Evolutionary conservation across 2,329 filamentous ascomycete species (phyloP), one percentile per base, ranked within the genome.

Genomic region (Rasamsonia emersonii): DNA sequence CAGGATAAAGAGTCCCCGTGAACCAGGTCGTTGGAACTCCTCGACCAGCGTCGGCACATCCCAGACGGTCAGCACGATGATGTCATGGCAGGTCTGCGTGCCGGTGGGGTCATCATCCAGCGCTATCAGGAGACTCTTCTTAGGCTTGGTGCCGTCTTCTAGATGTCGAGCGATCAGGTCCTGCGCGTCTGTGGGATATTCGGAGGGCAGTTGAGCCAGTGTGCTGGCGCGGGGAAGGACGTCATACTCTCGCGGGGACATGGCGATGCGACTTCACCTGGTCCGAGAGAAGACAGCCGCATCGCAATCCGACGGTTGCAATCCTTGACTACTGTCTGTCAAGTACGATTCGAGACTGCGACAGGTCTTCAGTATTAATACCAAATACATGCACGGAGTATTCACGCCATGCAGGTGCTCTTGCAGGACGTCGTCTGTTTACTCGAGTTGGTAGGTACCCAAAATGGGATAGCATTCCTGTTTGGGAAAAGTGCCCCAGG

Each of bases 81-180:
- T 67, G 41, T 70, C 64, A 47, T 75, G 69, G 49, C 71, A 75
- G n/a, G 73, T 76, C 44, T 76, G 72, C 0, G 71, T 76, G n/a
- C 71, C 71, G 0, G 72, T 76, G 18, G 71, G 71, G 34, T 75
- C 71, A 37, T 75, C 71, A 32, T 75, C 71, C 17, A 59, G 49
- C 1, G 58, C 51, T 10, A 59, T 54, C 5, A 59, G 49, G 3
- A 49, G 51, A 23, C 46, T 53, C 30, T 46, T 39, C 7, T 41
- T 39, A 6, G 45, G 33, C n/a, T 44, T 48, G 24, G 45, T 33
- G 16, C n/a, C n/a, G n/a, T n/a, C n/a, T n/a, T n/a, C n/a, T n/a
- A 56, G 49, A 17, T 48, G 38, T 8, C 49, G 32, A 16, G 48
- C 40, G 29, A 56, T 55, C 31, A 54, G 49, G 29, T 47, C 44